A percentile compares a stretch with the other conserved stretches of the same genome.
Evolutionary conservation across 257 asterid genomes (phyloP).

Genomic region (Thymus mandschuricus): DNA sequence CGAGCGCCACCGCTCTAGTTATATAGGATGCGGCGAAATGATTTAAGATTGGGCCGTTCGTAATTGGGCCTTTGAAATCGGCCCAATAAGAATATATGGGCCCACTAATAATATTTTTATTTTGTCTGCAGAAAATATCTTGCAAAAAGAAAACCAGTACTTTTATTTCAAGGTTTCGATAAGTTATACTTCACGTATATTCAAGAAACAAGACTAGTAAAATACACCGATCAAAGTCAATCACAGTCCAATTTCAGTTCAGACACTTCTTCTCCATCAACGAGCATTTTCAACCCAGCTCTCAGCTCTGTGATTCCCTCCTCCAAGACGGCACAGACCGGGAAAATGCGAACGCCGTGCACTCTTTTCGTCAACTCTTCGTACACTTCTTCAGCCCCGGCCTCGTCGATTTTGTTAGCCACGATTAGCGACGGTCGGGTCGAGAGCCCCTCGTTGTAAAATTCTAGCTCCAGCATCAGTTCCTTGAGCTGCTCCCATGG

Average conservation of each 20-base stretch:
- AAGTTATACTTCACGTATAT: no score
- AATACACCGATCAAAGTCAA: conserved; percentile 23
- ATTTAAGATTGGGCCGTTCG: neutral
- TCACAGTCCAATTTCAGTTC: conserved; percentile 52
- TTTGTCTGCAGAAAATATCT: no score
- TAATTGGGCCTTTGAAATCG: neutral
- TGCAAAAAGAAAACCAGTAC: no score
- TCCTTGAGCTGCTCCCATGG: conserved; percentile 89
- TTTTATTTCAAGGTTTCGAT: no score
- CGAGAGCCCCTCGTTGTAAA: conserved; percentile 68
- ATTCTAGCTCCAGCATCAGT: conserved; percentile 74
- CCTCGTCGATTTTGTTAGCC: conserved; percentile 86
- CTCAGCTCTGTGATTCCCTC: conserved; percentile 80
- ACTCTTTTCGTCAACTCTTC: conserved; percentile 74
- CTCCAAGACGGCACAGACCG: conserved; percentile 90
- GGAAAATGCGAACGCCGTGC: conserved; percentile 56
- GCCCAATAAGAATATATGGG: neutral
- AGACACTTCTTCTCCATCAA: conserved; percentile 49
- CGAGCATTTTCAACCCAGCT: conserved; percentile 74
- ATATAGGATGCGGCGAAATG: no score
- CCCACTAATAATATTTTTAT: neutral
- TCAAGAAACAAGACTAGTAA: no score
- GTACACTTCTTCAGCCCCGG: conserved; percentile 71
- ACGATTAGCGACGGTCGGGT: conserved; percentile 73
- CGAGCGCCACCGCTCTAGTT: neutral